Percentiles rank a stretch among this genome's conserved stretches.
These are phyloP conservation scores for Allantophomopsis cytisporea DNA, from an alignment of 2,329 filamentous ascomycete genomes.

Conservation along the genomic window DNA sequence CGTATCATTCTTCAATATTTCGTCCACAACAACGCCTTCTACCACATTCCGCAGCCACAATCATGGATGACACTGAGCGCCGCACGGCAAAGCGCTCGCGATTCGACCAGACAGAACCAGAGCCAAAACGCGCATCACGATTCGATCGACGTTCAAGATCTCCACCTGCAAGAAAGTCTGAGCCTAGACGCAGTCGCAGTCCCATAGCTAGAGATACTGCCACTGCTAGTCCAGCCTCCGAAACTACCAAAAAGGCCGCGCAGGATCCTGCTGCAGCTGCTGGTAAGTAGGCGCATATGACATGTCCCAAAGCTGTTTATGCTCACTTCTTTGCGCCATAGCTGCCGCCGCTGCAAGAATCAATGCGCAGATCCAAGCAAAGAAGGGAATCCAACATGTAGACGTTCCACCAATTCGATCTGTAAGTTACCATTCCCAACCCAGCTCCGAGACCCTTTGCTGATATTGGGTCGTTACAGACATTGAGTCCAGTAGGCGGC, in stretches of 20 bases:
- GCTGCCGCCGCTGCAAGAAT: conserved; percentile 84
- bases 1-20: too few relatives aligned
- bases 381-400: conserved; percentile 81
- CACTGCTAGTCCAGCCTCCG: conserved; percentile 15
- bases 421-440: conserved; percentile 23
- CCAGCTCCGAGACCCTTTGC: too few relatives aligned
- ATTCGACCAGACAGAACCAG: conserved; percentile 84
- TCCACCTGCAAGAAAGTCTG: conserved; percentile 50
- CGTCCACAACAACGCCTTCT: too few relatives aligned
- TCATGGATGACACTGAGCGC: conserved; percentile 68
- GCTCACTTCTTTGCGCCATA: conserved; percentile 17
- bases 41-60: too few relatives aligned
- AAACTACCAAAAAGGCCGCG: conserved; percentile 25
- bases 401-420: conserved; percentile 71
- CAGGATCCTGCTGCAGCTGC: conserved; percentile 66
- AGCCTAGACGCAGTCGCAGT: conserved; percentile 67
- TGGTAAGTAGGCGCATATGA: conserved; percentile 34
- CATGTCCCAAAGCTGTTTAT: not conserved
- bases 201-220: conserved; percentile 38
- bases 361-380: conserved; percentile 70
- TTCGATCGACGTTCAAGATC: conserved; percentile 91
- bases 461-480: not conserved
- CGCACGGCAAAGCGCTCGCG: conserved; percentile 70
- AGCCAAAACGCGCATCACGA: conserved; percentile 61
- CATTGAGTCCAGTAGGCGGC: conserved; percentile 6